Conservation (phyloP, 176 grass and related monocot species). For the Carex littledalei region DNA sequence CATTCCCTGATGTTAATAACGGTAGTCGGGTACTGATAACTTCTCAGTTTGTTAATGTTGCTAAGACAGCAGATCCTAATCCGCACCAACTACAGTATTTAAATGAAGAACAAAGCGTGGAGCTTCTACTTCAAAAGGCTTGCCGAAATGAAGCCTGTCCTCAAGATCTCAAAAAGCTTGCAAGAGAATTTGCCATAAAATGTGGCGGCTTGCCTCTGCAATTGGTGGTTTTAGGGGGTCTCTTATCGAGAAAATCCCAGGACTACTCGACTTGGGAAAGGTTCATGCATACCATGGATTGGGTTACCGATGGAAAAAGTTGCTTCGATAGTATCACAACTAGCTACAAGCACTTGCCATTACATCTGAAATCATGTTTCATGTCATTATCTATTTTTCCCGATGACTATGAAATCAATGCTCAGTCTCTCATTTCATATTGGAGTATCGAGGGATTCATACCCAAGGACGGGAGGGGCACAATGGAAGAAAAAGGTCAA, state of each 20-base stretch:
- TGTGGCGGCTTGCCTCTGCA: conserved; percentile 26
- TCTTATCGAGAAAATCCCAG: conserved; percentile 7
- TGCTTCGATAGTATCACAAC: background rate
- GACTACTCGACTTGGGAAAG: background rate
- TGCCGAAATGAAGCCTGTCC: background rate
- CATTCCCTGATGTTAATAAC: conserved; percentile 8
- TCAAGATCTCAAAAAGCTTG: background rate
- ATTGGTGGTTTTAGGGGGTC: conserved; percentile 20
- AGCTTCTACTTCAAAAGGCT: conserved; percentile 25
- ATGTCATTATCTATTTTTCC: conserved; percentile 25
- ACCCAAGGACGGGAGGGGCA: background rate
- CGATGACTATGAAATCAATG: conserved; percentile 18
- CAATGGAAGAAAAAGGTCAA: background rate
- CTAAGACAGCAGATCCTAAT: background rate
- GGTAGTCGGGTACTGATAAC: conserved; percentile 31
- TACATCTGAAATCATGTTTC: conserved; percentile 22
- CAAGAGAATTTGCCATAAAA: conserved; percentile 1
- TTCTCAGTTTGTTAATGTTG: background rate
- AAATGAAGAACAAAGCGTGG: conserved; percentile 23
- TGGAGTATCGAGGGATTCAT: conserved; percentile 23
- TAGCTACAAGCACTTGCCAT: conserved; percentile 24
- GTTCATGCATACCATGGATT: background rate
- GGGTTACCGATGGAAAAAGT: conserved; percentile 8
- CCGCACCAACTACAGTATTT: conserved; percentile 11
- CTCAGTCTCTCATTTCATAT: conserved; percentile 4